Percentiles rank a stretch among this genome's conserved stretches.
These are phyloP conservation scores for Yamadazyma sp. DNA, from an alignment of 1,139 yeast genomes.

Conservation along the genomic window DNA sequence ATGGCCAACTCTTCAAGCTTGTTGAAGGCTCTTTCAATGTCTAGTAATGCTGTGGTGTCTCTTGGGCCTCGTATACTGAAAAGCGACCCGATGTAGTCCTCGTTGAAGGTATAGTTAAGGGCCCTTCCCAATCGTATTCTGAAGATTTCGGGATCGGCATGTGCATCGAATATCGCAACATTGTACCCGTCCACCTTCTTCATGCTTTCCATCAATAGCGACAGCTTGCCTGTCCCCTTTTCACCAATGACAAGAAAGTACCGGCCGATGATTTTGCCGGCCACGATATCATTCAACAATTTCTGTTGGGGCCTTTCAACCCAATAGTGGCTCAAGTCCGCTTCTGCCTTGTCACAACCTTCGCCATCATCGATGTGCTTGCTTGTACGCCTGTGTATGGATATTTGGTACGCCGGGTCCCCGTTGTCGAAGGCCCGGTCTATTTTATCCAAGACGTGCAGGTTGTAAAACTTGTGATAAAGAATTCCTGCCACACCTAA, in stretches of 20 bases:
- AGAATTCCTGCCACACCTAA: slow-evolving; percentile 70
- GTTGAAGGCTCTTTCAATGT: slow-evolving; percentile 79
- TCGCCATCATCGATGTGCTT: slow-evolving; percentile 24
- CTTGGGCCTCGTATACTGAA: slow-evolving; percentile 85
- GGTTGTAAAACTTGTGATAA: slow-evolving; percentile 64
- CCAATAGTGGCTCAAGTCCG: slow-evolving; percentile 45
- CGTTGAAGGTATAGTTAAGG: slow-evolving; percentile 69
- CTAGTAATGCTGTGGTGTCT: slow-evolving; percentile 79
- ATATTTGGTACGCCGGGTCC: slow-evolving; percentile 63
- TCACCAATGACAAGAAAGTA: slow-evolving; percentile 78
- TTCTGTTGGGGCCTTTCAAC: slow-evolving; percentile 71
- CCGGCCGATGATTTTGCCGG: slow-evolving; percentile 64
- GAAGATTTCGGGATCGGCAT: slow-evolving; percentile 83
- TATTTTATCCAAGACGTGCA: slow-evolving; percentile 65
- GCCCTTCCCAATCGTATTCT: slow-evolving; percentile 77
- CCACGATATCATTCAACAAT: slow-evolving; percentile 61
- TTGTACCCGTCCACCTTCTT: slow-evolving; percentile 62
- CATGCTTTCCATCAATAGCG: slow-evolving; percentile 70
- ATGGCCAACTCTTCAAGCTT: slow-evolving; percentile 75
- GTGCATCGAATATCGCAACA: slow-evolving; percentile 78
- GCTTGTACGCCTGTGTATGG: slow-evolving; percentile 48
- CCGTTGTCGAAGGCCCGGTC: slow-evolving; percentile 66
- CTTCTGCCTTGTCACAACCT: slow-evolving; percentile 12
- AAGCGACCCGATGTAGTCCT: slow-evolving; percentile 79
- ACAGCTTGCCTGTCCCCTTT: slow-evolving; percentile 85